A percentile compares a stretch with the other conserved stretches of the same genome.
Conservation (phyloP, 352 stramenopile species). For the Plasmopara muralis region DNA sequence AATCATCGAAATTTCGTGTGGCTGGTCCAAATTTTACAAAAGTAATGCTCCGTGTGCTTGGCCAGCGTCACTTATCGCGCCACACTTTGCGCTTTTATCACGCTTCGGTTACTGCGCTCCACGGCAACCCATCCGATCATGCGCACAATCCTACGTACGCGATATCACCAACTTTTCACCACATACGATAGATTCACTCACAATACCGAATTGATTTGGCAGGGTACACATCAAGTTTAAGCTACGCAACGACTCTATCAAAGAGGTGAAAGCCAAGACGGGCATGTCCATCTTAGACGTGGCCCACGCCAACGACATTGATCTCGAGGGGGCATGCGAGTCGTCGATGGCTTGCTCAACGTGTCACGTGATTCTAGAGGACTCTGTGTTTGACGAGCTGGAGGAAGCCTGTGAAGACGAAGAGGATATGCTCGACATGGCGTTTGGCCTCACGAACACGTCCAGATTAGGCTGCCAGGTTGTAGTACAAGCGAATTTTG, state of each 20-base stretch:
- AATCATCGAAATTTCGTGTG: too few species aligned
- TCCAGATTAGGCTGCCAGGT: constrained; percentile 90
- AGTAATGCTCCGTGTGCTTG: constrained; percentile 30
- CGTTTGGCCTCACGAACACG: constrained; percentile 95
- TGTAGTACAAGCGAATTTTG: constrained; percentile 88
- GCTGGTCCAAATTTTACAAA: too few species aligned
- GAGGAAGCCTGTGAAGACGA: constrained; percentile 93
- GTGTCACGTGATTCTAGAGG: constrained; percentile 96
- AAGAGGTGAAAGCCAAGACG: constrained; percentile 59
- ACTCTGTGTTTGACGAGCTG: constrained; percentile 89
- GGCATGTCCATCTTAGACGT: constrained; percentile 88
- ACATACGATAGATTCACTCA: constrained; percentile 9
- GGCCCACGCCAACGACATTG: constrained; percentile 90
- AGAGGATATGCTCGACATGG: constrained; percentile 99
- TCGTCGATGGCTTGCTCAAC: constrained; percentile 97
- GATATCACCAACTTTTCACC: background rate
- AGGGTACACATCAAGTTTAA: constrained; percentile 79
- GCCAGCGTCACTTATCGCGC: constrained; percentile 16
- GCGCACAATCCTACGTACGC: constrained; percentile 54
- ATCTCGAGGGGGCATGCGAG: constrained; percentile 91
- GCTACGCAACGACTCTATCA: constrained; percentile 50
- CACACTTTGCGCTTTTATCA: constrained; percentile 29
- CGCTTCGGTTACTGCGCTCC: constrained; percentile 35
- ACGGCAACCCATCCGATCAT: constrained; percentile 57
- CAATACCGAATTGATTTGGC: background rate